These are phyloP conservation scores for Dioscorea dumetorum DNA, from an alignment of 106 monocot genomes.

Conservation along the genomic window DNA sequence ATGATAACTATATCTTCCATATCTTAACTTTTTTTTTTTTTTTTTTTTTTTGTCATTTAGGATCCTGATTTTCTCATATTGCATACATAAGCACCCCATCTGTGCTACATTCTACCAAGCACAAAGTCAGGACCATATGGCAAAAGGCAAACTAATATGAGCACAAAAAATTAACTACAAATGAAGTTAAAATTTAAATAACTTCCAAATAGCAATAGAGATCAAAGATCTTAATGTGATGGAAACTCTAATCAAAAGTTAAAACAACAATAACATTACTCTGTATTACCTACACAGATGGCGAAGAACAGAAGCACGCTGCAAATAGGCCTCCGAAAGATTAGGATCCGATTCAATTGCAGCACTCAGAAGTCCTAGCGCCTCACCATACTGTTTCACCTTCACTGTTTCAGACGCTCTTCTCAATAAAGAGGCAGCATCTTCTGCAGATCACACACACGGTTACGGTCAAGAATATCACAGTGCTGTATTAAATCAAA, in stretches of 20 bases:
- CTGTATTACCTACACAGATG: conserved; percentile 63
- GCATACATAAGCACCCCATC: too few relatives aligned
- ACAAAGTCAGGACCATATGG: too few relatives aligned
- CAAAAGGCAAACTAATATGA: too few relatives aligned
- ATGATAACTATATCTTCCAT: too few relatives aligned
- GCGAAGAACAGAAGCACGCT: conserved; percentile 63
- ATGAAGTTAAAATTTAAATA: too few relatives aligned
- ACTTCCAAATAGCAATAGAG: too few relatives aligned
- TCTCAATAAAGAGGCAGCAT: conserved; percentile 47
- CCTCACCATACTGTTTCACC: conserved; percentile 45
- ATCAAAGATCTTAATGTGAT: not conserved
- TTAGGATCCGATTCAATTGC: conserved; percentile 55
- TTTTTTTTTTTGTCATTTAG: too few relatives aligned
- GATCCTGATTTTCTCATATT: too few relatives aligned
- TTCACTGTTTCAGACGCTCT: conserved; percentile 55
- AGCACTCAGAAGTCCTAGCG: conserved; percentile 63
- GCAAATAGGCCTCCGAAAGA: conserved; percentile 65
- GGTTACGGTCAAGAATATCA: not conserved
- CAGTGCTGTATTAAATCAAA: too few relatives aligned
- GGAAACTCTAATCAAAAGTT: not conserved
- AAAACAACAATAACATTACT: not conserved
- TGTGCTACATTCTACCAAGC: too few relatives aligned
- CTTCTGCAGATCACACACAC: conserved; percentile 26
- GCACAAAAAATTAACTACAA: too few relatives aligned
- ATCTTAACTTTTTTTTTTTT: too few relatives aligned